Evolutionary conservation across 176 grass and related monocot species (phyloP).

Genomic region (Pontederia crassipes): DNA sequence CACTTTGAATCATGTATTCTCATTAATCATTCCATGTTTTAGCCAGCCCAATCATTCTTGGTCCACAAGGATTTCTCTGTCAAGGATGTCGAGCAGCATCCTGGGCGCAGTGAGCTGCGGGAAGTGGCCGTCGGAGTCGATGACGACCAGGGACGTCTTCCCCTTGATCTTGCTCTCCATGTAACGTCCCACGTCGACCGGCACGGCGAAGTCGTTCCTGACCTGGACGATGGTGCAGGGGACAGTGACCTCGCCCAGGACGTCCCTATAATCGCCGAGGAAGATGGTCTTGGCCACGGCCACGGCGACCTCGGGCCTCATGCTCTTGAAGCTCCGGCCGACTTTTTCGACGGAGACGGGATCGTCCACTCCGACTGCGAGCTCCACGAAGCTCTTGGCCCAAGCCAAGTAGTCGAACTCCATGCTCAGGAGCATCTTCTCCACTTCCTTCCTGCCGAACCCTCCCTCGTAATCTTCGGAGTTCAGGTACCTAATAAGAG

Average conservation of each 20-base stretch:
- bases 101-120: slow-evolving; percentile 43
- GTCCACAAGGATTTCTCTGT: slow-evolving; percentile 5
- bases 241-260: slow-evolving; percentile 27
- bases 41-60: too few relatives aligned
- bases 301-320: slow-evolving; percentile 52
- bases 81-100: slow-evolving; percentile 40
- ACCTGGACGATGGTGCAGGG: slow-evolving; percentile 50
- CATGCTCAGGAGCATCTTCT: slow-evolving; percentile 36
- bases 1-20: too few relatives aligned
- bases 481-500: slow-evolving; percentile 21
- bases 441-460: slow-evolving; percentile 34
- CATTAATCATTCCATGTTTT: too few relatives aligned
- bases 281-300: slow-evolving; percentile 46
- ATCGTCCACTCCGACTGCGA: slow-evolving; percentile 21
- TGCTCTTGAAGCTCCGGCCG: slow-evolving; percentile 42
- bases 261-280: slow-evolving; percentile 40
- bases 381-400: slow-evolving; percentile 35
- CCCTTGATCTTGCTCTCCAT: slow-evolving; percentile 41
- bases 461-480: slow-evolving; percentile 70
- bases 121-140: slow-evolving; percentile 54
- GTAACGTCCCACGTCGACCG: slow-evolving; percentile 36
- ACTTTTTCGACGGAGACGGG: slow-evolving; percentile 9
- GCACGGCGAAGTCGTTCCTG: slow-evolving; percentile 43
- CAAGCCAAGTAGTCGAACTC: slow-evolving; percentile 45
- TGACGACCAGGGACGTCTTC: slow-evolving; percentile 28